phyloP scores from a whole-genome alignment of 805 yeast species.

The Candida ulmi region DNA sequence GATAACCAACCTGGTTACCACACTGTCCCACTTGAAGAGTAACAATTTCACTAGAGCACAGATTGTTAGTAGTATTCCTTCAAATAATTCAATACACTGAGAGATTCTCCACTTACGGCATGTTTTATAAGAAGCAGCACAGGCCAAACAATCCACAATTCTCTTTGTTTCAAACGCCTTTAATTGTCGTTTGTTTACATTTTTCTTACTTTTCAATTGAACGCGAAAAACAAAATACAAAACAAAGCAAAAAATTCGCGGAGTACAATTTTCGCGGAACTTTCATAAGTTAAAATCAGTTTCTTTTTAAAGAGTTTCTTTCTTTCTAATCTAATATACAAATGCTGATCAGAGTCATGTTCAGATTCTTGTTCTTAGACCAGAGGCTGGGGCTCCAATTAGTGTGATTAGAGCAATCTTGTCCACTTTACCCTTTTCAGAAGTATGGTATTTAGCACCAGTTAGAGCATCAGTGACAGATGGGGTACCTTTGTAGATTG shows the following conservation, averaged over 20 bases:
- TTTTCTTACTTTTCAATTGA: not conserved
- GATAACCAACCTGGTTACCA: conserved; percentile 92
- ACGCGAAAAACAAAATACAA: no score
- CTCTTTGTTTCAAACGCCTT: no score
- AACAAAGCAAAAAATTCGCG: no score
- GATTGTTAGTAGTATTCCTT: not conserved
- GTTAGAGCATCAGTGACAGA: conserved; percentile 74
- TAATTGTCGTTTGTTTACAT: not conserved
- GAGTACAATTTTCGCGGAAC: no score
- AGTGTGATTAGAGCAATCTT: conserved; percentile 67
- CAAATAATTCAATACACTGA: no score
- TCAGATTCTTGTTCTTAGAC: conserved; percentile 49
- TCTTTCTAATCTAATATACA: conserved; percentile 1
- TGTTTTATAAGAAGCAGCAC: not conserved
- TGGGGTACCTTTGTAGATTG: conserved; percentile 76
- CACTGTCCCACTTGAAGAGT: conserved; percentile 87
- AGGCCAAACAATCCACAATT: no score
- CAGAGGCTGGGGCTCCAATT: conserved; percentile 91
- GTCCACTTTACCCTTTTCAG: conserved; percentile 76
- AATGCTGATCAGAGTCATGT: no score
- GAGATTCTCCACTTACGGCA: conserved; percentile 7
- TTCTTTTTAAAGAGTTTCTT: not conserved
- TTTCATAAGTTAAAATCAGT: not conserved
- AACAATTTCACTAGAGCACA: conserved; percentile 46
- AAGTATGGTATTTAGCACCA: conserved; percentile 78